Percentiles rank a stretch among this genome's conserved stretches.
phyloP scores from a whole-genome alignment of 352 stramenopile species.

The Phytophthora tubulina region DNA sequence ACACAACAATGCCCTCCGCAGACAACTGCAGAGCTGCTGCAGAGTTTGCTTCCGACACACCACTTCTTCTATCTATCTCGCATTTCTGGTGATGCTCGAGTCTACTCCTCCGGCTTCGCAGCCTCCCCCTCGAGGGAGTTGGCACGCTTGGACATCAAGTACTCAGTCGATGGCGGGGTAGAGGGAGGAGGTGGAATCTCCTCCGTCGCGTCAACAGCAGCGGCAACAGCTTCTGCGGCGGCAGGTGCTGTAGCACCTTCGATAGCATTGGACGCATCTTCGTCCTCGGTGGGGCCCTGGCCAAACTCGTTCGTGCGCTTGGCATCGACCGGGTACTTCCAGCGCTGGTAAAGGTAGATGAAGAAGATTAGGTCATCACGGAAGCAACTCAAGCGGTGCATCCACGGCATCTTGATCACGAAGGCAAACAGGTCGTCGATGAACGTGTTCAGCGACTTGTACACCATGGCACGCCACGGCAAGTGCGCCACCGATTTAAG shows the following conservation, averaged over 20 bases:
- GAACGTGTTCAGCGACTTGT: constrained; percentile 97
- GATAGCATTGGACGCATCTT: constrained; percentile 42
- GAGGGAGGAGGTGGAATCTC: constrained; percentile 31
- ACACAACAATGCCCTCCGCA: neutral
- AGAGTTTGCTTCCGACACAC: constrained; percentile 8
- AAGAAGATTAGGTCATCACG: constrained; percentile 99
- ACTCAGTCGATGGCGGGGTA: constrained; percentile 55
- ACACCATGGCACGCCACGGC: constrained; percentile 98
- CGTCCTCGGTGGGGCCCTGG: constrained; percentile 76
- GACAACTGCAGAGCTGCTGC: constrained; percentile 6
- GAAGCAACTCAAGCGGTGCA: constrained; percentile 98
- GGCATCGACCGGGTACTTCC: constrained; percentile 95
- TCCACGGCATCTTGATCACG: constrained; percentile 95
- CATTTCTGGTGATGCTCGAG: neutral
- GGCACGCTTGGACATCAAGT: constrained; percentile 60
- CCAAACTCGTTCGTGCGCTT: constrained; percentile 95
- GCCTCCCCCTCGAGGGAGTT: constrained; percentile 49
- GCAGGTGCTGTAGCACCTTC: constrained; percentile 25
- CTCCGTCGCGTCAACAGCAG: constrained; percentile 38
- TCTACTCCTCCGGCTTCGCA: constrained; percentile 23
- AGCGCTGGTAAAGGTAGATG: constrained; percentile 99
- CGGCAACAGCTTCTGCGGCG: constrained; percentile 27
- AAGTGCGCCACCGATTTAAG: constrained; percentile 97
- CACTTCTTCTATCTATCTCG: constrained; percentile 34
- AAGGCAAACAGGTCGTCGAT: constrained; percentile 95